phyloP scores from a whole-genome alignment of 495 filamentous ascomycete species.

The Endocarpon pusillum region DNA sequence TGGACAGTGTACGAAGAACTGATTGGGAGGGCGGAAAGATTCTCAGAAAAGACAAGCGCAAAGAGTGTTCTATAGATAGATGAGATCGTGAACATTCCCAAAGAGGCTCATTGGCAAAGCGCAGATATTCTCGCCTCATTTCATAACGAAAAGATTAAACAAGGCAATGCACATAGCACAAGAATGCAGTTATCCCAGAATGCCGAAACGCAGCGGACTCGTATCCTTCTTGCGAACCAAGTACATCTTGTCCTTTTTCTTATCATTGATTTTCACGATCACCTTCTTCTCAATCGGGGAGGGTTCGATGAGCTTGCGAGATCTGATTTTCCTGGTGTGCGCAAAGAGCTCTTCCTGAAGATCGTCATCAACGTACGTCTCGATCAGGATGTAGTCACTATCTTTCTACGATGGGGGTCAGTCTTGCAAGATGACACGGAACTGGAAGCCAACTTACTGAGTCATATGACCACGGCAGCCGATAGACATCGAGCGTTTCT shows the following conservation, averaged over 20 bases:
- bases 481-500: conserved; percentile 28
- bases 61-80: too few relatives aligned
- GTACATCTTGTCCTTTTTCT: conserved; percentile 35
- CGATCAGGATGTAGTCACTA: conserved; percentile 57
- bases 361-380: conserved; percentile 54
- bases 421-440: not conserved
- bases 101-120: too few relatives aligned
- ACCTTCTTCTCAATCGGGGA: conserved; percentile 27
- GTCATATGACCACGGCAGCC: conserved; percentile 34
- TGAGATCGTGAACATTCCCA: too few relatives aligned
- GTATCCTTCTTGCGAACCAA: conserved; percentile 48
- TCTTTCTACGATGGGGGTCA: conserved; percentile 29
- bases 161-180: too few relatives aligned
- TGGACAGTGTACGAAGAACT: conserved; percentile 97
- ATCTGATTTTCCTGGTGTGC: conserved; percentile 47
- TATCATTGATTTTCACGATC: conserved; percentile 31
- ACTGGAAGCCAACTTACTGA: conserved; percentile 18
- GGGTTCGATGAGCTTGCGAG: conserved; percentile 28
- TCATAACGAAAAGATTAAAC: too few relatives aligned
- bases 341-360: conserved; percentile 57
- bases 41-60: too few relatives aligned
- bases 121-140: too few relatives aligned
- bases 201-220: conserved; percentile 14
- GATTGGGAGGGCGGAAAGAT: conserved; percentile 55
- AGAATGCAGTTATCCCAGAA: too few relatives aligned